phyloP scores from a whole-genome alignment of 163 green algal species.

The Volvox carteri region DNA sequence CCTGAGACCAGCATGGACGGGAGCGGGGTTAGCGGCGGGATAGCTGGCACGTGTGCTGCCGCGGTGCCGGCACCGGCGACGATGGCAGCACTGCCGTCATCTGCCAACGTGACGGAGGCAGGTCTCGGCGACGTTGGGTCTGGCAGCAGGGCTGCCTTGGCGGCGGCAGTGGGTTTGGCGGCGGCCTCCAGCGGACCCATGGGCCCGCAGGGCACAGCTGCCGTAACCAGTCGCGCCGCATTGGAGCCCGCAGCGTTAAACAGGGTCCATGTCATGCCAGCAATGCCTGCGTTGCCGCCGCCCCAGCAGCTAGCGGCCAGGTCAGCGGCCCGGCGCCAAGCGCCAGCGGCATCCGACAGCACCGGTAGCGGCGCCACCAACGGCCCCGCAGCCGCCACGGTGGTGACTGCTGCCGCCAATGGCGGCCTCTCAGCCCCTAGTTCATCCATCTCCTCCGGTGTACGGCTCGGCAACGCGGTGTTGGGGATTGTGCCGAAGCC shows the following conservation, averaged over 20 bases:
- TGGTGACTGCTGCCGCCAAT: neutral
- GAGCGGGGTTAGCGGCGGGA: neutral
- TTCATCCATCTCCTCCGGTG: constrained; percentile 28
- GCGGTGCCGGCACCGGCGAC: neutral
- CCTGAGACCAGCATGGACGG: neutral
- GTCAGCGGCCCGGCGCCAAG: neutral
- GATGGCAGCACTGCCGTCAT: neutral
- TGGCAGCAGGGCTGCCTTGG: neutral
- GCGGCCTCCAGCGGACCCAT: too few species aligned
- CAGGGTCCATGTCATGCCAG: too few species aligned
- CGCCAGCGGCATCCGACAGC: constrained; percentile 15
- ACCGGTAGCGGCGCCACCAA: neutral
- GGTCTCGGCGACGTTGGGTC: neutral
- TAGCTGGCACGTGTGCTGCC: neutral
- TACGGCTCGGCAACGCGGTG: neutral
- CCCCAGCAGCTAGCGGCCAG: neutral
- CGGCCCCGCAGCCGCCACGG: neutral
- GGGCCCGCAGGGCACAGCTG: too few species aligned
- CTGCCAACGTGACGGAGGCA: neutral
- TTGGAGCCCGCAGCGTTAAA: too few species aligned
- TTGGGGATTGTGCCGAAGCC: neutral
- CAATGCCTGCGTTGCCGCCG: neutral
- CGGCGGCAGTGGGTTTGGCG: neutral
- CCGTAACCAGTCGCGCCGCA: too few species aligned
- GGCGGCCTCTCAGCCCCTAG: neutral